These are phyloP conservation scores for Nakaseomyces uthaithaninus DNA, from an alignment of 1,139 yeast genomes.

Conservation along the genomic window DNA sequence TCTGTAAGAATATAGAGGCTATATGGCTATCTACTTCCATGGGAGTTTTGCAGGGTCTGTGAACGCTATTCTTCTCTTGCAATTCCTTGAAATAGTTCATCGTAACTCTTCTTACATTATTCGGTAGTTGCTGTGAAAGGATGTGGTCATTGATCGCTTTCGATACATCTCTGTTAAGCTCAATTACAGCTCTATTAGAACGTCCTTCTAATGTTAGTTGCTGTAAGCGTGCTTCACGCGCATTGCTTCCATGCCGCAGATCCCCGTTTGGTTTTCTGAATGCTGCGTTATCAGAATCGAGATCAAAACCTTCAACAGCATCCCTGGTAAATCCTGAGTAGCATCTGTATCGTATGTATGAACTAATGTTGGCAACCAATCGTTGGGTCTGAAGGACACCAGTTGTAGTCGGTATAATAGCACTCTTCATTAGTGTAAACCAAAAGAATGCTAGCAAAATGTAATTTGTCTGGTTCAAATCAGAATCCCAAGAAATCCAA, in stretches of 20 bases:
- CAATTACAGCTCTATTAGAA: conserved; percentile 29
- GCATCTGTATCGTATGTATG: neutral
- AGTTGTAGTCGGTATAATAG: neutral
- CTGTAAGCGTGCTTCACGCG: conserved; percentile 24
- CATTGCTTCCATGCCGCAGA: conserved; percentile 26
- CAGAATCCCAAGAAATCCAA: no score
- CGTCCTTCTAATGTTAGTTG: conserved; percentile 35
- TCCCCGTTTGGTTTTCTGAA: conserved; percentile 26
- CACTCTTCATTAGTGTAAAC: conserved; percentile 14
- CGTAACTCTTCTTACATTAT: conserved; percentile 46
- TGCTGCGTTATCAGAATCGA: conserved; percentile 15
- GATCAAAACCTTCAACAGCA: conserved; percentile 11
- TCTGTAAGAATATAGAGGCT: conserved; percentile 76
- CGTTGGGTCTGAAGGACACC: neutral
- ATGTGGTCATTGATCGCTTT: conserved; percentile 54
- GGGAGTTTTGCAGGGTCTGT: conserved; percentile 43
- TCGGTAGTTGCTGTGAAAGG: conserved; percentile 46
- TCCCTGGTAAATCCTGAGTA: neutral
- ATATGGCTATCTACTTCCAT: conserved; percentile 76
- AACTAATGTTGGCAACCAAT: neutral
- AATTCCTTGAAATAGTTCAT: conserved; percentile 46
- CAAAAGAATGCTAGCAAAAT: no score
- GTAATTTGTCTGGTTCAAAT: no score
- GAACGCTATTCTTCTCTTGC: conserved; percentile 41
- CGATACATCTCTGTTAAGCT: conserved; percentile 47